phyloP scores from a whole-genome alignment of 257 asterid genomes.

The Echites panduratus region DNA sequence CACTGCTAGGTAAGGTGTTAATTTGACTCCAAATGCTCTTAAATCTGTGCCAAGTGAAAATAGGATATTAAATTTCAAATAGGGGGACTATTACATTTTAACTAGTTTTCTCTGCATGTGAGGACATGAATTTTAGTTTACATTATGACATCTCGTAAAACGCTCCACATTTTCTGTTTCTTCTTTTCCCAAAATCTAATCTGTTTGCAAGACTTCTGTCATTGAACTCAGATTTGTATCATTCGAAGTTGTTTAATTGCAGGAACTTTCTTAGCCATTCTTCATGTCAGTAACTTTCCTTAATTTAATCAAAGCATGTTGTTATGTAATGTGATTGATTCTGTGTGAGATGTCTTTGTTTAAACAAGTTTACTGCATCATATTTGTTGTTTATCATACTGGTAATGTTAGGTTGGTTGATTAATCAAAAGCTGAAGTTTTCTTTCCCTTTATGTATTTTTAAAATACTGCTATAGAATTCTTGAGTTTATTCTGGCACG shows the following conservation, averaged over 20 bases:
- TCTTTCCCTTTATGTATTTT: neutral
- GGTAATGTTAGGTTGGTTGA: neutral
- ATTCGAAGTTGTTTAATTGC: neutral
- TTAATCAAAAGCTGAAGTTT: neutral
- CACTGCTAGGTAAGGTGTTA: neutral
- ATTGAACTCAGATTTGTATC: neutral
- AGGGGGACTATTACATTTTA: neutral
- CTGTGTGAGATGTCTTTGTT: neutral
- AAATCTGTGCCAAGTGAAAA: no score
- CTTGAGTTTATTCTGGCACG: neutral
- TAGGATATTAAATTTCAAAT: no score
- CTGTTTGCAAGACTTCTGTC: neutral
- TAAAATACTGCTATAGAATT: neutral
- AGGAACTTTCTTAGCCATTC: neutral
- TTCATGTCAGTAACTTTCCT: neutral
- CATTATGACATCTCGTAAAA: neutral
- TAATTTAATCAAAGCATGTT: neutral
- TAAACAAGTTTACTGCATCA: neutral
- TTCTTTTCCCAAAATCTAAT: neutral
- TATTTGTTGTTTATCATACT: neutral
- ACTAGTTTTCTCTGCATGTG: neutral
- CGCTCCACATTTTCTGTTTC: neutral
- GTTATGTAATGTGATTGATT: neutral
- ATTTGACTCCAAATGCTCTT: neutral
- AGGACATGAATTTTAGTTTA: neutral